A percentile compares a stretch with the other conserved stretches of the same genome.
phyloP scores from a whole-genome alignment of 306 rosid species.

The Quercus dentata region DNA sequence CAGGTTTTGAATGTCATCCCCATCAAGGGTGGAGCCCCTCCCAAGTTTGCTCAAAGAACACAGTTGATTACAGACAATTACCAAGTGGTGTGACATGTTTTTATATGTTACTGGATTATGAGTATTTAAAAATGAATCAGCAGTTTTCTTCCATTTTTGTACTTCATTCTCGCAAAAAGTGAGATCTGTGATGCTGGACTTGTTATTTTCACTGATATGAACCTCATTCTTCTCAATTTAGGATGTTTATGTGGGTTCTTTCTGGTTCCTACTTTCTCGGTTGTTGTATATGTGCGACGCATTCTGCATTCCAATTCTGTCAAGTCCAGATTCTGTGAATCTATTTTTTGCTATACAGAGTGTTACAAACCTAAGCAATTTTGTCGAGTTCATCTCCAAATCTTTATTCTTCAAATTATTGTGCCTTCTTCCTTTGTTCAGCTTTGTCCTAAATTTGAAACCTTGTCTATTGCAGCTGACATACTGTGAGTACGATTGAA shows the following conservation, averaged over 20 bases:
- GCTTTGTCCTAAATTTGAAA: too few species aligned
- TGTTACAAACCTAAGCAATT: too few species aligned
- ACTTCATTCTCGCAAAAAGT: background rate
- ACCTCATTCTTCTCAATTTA: background rate
- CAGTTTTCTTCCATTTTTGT: background rate
- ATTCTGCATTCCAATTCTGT: background rate
- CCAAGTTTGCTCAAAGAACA: slow-evolving; percentile 81
- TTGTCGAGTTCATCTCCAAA: too few species aligned
- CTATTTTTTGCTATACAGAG: too few species aligned
- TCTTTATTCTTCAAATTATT: too few species aligned
- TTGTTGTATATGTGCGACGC: background rate
- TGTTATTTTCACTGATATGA: background rate
- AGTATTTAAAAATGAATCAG: background rate
- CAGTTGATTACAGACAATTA: slow-evolving; percentile 85
- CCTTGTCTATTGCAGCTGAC: too few species aligned
- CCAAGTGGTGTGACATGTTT: slow-evolving; percentile 58
- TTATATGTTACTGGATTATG: background rate
- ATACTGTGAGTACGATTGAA: too few species aligned
- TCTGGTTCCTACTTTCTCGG: too few species aligned
- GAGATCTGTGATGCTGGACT: background rate
- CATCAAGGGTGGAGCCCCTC: slow-evolving; percentile 69
- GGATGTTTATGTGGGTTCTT: background rate
- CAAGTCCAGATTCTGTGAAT: too few species aligned
- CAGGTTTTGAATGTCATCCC: slow-evolving; percentile 73
- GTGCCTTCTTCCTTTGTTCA: too few species aligned